phyloP scores from a whole-genome alignment of 2,329 filamentous ascomycete genomes.

The Boeremia exigua region DNA sequence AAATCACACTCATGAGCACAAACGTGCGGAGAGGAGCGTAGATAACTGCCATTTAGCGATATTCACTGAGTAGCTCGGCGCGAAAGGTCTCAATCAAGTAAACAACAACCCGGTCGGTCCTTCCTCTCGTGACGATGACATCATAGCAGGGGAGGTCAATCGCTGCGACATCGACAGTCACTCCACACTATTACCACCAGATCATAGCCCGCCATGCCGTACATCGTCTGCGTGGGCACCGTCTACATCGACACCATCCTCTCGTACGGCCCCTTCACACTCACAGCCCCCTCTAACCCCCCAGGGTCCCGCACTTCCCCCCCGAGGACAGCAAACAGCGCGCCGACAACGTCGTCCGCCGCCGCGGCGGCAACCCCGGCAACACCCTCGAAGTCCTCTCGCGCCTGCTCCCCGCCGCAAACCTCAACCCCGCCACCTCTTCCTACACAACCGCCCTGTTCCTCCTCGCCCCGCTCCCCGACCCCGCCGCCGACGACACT shows the following conservation, averaged over 20 bases:
- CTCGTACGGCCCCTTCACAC: conserved; percentile 55
- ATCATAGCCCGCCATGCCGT: conserved; percentile 23
- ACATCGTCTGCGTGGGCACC: conserved; percentile 69
- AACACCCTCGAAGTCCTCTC: conserved; percentile 75
- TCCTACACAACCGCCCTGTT: conserved; percentile 30
- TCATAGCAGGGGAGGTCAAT: too few relatives aligned
- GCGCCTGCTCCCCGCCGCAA: conserved; percentile 52
- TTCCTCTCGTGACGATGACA: conserved; percentile 13
- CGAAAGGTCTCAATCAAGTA: conserved; percentile 27
- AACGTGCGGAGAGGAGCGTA: conserved; percentile 64
- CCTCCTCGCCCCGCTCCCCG: conserved; percentile 60
- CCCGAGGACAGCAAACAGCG: conserved; percentile 75
- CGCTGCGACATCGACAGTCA: too few relatives aligned
- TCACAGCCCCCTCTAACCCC: not conserved
- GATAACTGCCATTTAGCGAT: conserved; percentile 17
- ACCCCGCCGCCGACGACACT: conserved; percentile 58
- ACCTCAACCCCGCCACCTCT: not conserved
- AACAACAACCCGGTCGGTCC: not conserved
- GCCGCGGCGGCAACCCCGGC: conserved; percentile 75
- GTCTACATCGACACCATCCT: conserved; percentile 76
- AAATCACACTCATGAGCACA: conserved; percentile 73
- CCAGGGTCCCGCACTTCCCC: conserved; percentile 70
- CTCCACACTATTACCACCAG: not conserved
- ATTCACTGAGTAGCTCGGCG: conserved; percentile 34
- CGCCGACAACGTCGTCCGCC: conserved; percentile 63